Conservation (phyloP, 345 rosid genomes). For the Bretschneidera sinensis region DNA sequence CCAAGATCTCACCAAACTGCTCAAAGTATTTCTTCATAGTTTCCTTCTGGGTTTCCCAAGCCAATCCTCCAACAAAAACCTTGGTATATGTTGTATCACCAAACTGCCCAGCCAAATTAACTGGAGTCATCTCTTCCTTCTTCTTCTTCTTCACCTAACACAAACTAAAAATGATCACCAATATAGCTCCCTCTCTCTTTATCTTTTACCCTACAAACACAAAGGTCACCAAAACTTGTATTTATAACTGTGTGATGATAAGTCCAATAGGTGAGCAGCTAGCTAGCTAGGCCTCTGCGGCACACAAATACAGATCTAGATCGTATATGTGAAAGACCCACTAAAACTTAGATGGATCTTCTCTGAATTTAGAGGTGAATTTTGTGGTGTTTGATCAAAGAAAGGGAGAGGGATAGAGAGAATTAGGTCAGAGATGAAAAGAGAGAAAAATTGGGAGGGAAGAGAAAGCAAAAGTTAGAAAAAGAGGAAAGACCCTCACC, state of each 20-base stretch:
- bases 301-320: constrained; percentile 3
- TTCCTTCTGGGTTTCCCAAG: constrained; percentile 96
- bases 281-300: background rate
- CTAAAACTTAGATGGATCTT: constrained; percentile 10
- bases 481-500: constrained; percentile 16
- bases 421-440: constrained; percentile 34
- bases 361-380: constrained; percentile 12
- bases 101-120: constrained; percentile 48
- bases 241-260: too few relatives aligned
- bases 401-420: constrained; percentile 25
- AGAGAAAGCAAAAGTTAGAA: constrained; percentile 47
- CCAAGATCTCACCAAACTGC: constrained; percentile 96
- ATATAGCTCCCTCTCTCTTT: background rate
- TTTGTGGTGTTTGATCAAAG: constrained; percentile 17
- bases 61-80: constrained; percentile 96
- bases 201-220: background rate
- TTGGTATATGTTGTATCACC: constrained; percentile 94
- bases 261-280: too few relatives aligned
- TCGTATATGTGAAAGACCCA: background rate
- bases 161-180: background rate
- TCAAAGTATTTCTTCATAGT: constrained; percentile 92
- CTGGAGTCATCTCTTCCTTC: constrained; percentile 40
- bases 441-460: constrained; percentile 21
- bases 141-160: background rate
- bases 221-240: too few relatives aligned